phyloP scores from a whole-genome alignment of 306 rosid genomes.

The Quercus alba region DNA sequence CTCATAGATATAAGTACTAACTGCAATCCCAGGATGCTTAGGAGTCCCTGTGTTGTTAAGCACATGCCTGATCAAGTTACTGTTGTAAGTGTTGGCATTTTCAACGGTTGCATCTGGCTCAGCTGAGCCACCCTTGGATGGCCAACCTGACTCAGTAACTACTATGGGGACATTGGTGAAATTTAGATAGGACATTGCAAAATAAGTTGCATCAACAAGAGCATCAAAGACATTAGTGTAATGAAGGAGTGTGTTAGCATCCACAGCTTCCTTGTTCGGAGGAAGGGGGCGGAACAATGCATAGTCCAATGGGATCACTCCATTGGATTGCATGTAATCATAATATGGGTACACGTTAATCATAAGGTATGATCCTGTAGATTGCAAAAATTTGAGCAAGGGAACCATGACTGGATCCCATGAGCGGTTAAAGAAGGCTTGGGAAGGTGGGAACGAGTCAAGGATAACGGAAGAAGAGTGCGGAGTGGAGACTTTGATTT shows the following conservation, averaged over 20 bases:
- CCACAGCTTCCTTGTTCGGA: constrained; percentile 93
- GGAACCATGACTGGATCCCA: constrained; percentile 92
- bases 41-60: constrained; percentile 92
- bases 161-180: constrained; percentile 70
- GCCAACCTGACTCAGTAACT: constrained; percentile 95
- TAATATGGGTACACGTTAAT: constrained; percentile 91
- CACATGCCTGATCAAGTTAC: constrained; percentile 86
- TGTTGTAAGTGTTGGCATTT: constrained; percentile 88
- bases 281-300: constrained; percentile 94
- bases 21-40: constrained; percentile 82
- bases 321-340: constrained; percentile 79
- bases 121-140: constrained; percentile 75
- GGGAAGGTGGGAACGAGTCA: constrained; percentile 96
- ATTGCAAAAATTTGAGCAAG: constrained; percentile 72
- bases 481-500: constrained; percentile 81
- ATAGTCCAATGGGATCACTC: constrained; percentile 87
- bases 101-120: constrained; percentile 79
- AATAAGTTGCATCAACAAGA: constrained; percentile 87
- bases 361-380: constrained; percentile 81
- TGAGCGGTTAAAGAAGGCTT: constrained; percentile 87
- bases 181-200: constrained; percentile 84
- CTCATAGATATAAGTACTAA: constrained; percentile 88
- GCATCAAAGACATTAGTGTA: constrained; percentile 95
- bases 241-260: constrained; percentile 85
- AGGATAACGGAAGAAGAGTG: constrained; percentile 82